A percentile compares a stretch with the other conserved stretches of the same genome.
Conservation (phyloP, 768 basidiomycete genomes). For the Collybia mongolica region DNA sequence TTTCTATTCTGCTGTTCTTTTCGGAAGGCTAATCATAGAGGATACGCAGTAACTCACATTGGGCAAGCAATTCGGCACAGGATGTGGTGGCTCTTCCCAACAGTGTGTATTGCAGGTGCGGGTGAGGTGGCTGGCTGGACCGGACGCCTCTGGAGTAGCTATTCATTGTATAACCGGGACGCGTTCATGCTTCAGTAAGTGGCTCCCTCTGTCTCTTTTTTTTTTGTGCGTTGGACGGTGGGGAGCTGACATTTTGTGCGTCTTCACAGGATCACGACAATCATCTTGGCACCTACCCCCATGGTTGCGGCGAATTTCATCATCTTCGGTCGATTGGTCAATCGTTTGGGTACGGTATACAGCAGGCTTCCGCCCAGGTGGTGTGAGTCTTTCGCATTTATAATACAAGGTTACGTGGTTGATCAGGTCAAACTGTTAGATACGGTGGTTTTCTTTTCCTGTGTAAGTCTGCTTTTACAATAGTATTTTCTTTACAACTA, state of each 20-base stretch:
- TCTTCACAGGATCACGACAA: background rate
- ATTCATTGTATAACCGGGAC: no score
- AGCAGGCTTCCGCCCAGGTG: background rate
- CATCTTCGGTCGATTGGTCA: background rate
- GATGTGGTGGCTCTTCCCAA: conserved; percentile 2
- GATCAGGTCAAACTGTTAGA: no score
- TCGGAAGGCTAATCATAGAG: background rate
- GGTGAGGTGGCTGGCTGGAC: background rate
- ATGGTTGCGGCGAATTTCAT: background rate
- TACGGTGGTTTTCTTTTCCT: no score
- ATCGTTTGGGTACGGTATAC: background rate
- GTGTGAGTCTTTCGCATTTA: background rate
- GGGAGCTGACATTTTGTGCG: background rate
- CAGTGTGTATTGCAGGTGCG: background rate
- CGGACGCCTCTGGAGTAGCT: background rate
- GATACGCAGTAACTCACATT: background rate
- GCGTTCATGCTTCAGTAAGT: background rate
- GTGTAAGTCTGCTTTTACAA: no score
- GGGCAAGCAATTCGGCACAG: background rate
- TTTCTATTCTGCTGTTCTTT: background rate
- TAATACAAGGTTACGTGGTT: no score
- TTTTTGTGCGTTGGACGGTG: no score
- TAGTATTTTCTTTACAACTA: no score
- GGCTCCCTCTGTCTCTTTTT: background rate
- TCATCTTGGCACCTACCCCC: background rate